Conservation (phyloP, 306 rosid species). For the Cicer pinnatifidum region DNA sequence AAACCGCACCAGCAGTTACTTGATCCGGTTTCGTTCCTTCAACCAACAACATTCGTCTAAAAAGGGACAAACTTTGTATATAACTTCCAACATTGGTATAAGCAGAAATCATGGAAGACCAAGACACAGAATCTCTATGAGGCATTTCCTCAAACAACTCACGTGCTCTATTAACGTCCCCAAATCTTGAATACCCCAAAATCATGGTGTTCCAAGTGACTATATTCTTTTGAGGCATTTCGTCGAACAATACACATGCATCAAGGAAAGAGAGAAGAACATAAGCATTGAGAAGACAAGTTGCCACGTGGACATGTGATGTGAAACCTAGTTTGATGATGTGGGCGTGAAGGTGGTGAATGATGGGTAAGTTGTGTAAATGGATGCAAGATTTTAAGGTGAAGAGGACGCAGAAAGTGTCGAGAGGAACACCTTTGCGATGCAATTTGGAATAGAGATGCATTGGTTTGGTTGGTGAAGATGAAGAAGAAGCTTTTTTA, state of each 20-base stretch:
- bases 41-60: constrained; percentile 57
- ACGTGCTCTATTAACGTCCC: constrained; percentile 50
- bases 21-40: constrained; percentile 52
- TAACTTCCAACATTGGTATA: constrained; percentile 40
- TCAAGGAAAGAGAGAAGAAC: constrained; percentile 39
- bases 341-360: constrained; percentile 64
- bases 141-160: constrained; percentile 59
- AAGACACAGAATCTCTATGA: constrained; percentile 48
- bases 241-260: constrained; percentile 63
- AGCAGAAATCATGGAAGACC: constrained; percentile 67
- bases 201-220: constrained; percentile 74
- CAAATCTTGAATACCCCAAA: constrained; percentile 52
- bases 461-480: constrained; percentile 56
- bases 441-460: constrained; percentile 55
- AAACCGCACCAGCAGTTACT: constrained; percentile 46
- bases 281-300: constrained; percentile 51
- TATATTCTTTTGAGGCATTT: constrained; percentile 57
- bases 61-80: constrained; percentile 47
- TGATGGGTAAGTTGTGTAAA: constrained; percentile 39
- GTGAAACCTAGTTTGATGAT: constrained; percentile 64
- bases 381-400: constrained; percentile 62
- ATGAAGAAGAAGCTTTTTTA: constrained; percentile 61
- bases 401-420: constrained; percentile 58
- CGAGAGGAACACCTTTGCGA: constrained; percentile 43
- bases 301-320: constrained; percentile 53